Conservation (phyloP, 106 monocot species). For the Dioscorea zingiberensis region DNA sequence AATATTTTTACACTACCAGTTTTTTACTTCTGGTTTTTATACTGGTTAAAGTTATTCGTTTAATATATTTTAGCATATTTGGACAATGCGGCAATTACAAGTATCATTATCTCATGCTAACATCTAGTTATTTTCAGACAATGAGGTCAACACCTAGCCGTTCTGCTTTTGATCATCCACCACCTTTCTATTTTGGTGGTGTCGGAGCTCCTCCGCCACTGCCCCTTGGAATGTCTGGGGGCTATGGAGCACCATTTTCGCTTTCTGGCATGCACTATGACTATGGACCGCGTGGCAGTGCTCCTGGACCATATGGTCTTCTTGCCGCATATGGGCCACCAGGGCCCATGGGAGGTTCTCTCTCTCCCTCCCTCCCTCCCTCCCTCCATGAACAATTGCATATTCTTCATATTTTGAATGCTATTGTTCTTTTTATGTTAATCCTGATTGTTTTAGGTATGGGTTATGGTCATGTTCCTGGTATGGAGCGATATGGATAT, state of each 20-base stretch:
- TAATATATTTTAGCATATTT: too few species aligned
- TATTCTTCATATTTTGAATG: not conserved
- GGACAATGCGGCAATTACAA: too few species aligned
- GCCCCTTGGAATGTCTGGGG: constrained; percentile 25
- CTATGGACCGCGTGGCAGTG: constrained; percentile 26
- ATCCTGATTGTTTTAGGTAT: constrained; percentile 19
- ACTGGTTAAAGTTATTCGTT: too few species aligned
- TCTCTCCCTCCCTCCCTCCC: constrained; percentile 14
- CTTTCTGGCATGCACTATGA: constrained; percentile 44
- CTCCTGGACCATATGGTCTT: constrained; percentile 43
- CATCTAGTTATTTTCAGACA: constrained; percentile 14
- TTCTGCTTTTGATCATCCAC: constrained; percentile 31
- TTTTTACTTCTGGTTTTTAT: not conserved
- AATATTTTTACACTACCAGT: too few species aligned
- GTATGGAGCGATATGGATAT: constrained; percentile 47
- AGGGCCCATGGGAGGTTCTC: constrained; percentile 35
- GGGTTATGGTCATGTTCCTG: constrained; percentile 40
- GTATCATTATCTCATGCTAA: not conserved
- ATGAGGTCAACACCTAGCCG: constrained; percentile 18
- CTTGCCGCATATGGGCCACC: constrained; percentile 42
- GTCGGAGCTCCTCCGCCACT: constrained; percentile 29
- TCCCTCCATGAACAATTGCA: not conserved
- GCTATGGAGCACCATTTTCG: constrained; percentile 27
- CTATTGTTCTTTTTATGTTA: constrained; percentile 9
- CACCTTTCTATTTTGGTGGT: constrained; percentile 34